Percentiles rank a stretch among this genome's conserved stretches.
Conservation (phyloP, 768 basidiomycete species). For the Ramaria rubella region DNA sequence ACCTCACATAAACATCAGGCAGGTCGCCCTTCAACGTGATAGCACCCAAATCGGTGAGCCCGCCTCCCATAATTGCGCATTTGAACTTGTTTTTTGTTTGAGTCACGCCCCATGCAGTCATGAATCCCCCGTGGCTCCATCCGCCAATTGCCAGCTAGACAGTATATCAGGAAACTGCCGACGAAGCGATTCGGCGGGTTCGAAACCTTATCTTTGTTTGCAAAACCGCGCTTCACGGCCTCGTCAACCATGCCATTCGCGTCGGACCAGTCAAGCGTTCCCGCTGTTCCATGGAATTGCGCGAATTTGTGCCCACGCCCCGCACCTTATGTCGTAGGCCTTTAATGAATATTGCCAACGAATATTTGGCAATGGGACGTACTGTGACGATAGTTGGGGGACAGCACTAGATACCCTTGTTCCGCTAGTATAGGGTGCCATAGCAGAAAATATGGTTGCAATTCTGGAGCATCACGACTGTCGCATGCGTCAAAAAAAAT, state of each 20-base stretch:
- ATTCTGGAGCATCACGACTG: conserved; percentile 10
- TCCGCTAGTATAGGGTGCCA: conserved; percentile 1
- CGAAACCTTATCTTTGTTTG: conserved; percentile 4
- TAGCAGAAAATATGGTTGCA: not conserved
- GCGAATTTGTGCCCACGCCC: conserved; percentile 13
- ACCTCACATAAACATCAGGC: conserved; percentile 12
- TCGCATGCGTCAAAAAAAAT: not conserved
- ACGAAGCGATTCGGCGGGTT: not conserved
- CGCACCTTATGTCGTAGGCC: not conserved
- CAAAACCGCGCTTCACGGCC: conserved; percentile 11
- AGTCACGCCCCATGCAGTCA: conserved; percentile 14
- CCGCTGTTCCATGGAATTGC: conserved; percentile 6
- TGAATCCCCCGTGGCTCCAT: conserved; percentile 15
- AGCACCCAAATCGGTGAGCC: conserved; percentile 12
- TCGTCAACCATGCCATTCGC: conserved; percentile 11
- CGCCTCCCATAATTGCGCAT: conserved; percentile 11
- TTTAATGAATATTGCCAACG: not conserved
- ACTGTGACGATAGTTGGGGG: conserved; percentile 14
- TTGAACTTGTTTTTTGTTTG: conserved; percentile 14
- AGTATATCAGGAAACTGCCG: not conserved
- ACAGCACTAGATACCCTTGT: conserved; percentile 9
- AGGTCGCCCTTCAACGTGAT: conserved; percentile 9
- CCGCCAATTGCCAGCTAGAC: conserved; percentile 12
- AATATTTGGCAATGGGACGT: not conserved
- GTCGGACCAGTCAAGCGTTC: conserved; percentile 15